These are phyloP conservation scores for Galeopsis tetrahit DNA, from an alignment of 257 asterid species.

Conservation along the genomic window DNA sequence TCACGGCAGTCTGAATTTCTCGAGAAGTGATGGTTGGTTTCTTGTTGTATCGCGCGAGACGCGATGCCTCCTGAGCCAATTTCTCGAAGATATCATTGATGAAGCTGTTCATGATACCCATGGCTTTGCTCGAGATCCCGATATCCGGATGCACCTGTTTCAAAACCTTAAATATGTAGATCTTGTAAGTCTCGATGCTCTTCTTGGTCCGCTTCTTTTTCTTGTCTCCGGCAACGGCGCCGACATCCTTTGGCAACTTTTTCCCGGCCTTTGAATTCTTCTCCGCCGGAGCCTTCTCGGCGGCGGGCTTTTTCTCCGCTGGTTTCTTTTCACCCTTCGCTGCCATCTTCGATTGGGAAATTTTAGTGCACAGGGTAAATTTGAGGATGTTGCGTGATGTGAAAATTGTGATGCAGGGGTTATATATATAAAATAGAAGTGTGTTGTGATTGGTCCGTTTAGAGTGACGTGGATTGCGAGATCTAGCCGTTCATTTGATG, in stretches of 20 bases:
- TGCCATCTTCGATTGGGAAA: constrained; percentile 25
- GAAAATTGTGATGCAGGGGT: background rate
- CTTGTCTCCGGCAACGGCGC: constrained; percentile 50
- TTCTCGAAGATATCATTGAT: constrained; percentile 70
- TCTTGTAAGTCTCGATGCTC: constrained; percentile 73
- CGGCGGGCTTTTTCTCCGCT: constrained; percentile 44
- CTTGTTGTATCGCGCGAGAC: constrained; percentile 62
- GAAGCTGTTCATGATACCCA: constrained; percentile 76
- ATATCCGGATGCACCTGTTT: constrained; percentile 68
- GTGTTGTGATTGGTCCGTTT: constrained; percentile 24
- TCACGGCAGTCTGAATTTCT: constrained; percentile 65
- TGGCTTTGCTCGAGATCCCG: constrained; percentile 74
- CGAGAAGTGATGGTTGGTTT: constrained; percentile 70
- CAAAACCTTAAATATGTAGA: constrained; percentile 77
- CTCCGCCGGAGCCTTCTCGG: constrained; percentile 39
- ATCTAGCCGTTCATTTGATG: background rate
- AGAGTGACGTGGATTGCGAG: constrained; percentile 11
- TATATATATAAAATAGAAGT: constrained; percentile 6
- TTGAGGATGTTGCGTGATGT: background rate
- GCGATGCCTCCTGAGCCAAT: constrained; percentile 55
- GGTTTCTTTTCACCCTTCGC: constrained; percentile 41
- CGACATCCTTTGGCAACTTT: constrained; percentile 44
- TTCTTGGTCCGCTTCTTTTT: constrained; percentile 67
- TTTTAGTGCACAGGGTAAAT: background rate
- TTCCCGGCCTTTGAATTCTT: constrained; percentile 47